phyloP scores from a whole-genome alignment of 2,329 filamentous ascomycete genomes.

The Penicillium sp. region DNA sequence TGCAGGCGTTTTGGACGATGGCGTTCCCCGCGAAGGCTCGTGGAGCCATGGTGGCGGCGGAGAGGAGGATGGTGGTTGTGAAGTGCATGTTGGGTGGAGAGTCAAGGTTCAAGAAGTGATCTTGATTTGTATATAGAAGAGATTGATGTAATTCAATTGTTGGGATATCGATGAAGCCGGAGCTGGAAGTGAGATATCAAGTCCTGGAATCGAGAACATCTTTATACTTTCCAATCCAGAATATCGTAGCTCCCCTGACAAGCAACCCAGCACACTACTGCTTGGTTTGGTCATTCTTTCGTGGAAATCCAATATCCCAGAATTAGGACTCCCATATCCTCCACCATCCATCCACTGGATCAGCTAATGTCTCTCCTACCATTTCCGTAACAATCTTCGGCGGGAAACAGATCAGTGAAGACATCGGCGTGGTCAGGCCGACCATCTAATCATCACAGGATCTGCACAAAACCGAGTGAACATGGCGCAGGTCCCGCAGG shows the following conservation, averaged over 20 bases:
- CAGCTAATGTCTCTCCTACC: neutral
- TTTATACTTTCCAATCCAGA: neutral
- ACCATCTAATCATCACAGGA: conserved; percentile 1
- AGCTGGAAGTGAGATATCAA: neutral
- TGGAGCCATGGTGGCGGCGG: conserved; percentile 42
- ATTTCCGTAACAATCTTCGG: conserved; percentile 17
- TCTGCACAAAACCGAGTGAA: neutral
- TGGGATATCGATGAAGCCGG: neutral
- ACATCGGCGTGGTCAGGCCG: conserved; percentile 8
- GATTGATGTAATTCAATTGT: too few species aligned
- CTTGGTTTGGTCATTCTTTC: neutral
- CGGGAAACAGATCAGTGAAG: neutral
- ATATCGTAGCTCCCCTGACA: too few species aligned
- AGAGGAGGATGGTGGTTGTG: conserved; percentile 36
- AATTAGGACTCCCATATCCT: neutral
- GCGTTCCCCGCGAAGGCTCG: conserved; percentile 42
- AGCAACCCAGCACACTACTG: neutral
- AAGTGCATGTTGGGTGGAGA: conserved; percentile 38
- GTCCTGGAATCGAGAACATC: neutral
- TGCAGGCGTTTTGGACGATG: conserved; percentile 48
- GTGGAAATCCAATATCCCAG: neutral
- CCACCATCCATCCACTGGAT: neutral
- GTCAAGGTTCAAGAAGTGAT: too few species aligned
- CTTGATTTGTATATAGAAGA: neutral
- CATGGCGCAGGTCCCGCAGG: conserved; percentile 9